phyloP scores from a whole-genome alignment of 495 filamentous ascomycete species.

The Poronia punctata region DNA sequence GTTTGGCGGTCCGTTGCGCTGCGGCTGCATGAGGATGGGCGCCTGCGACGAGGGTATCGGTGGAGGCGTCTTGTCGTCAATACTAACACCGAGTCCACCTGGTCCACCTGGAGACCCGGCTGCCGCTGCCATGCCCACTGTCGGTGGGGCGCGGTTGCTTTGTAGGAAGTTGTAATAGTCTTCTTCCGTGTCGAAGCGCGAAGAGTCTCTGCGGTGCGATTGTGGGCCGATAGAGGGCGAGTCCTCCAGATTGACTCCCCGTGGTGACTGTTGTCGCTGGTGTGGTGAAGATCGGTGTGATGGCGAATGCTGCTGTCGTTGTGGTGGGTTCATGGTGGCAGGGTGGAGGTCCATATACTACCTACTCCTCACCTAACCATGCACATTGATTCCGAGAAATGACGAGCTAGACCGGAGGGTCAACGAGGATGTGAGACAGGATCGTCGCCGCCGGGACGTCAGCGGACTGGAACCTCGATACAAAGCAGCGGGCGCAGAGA shows the following conservation, averaged over 20 bases:
- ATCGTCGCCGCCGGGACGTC: too few relatives aligned
- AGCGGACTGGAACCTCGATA: too few relatives aligned
- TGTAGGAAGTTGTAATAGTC: constrained; percentile 27
- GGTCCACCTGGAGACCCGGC: too few relatives aligned
- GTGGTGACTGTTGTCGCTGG: neutral
- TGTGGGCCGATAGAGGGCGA: neutral
- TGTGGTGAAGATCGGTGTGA: neutral
- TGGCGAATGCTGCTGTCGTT: constrained; percentile 5
- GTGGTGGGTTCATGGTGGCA: constrained; percentile 8
- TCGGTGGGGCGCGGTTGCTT: constrained; percentile 19
- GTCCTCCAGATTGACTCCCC: constrained; percentile 7
- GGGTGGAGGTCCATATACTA: constrained; percentile 7
- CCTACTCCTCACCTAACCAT: too few relatives aligned
- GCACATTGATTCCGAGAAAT: too few relatives aligned
- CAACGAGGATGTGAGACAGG: too few relatives aligned
- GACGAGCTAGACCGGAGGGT: too few relatives aligned
- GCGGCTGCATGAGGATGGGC: constrained; percentile 17
- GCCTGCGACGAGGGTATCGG: constrained; percentile 7
- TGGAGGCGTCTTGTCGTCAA: constrained; percentile 5
- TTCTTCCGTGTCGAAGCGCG: constrained; percentile 23
- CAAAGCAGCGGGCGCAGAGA: too few relatives aligned
- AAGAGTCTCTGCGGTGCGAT: constrained; percentile 4
- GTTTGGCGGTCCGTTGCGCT: constrained; percentile 18
- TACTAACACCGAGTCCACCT: neutral
- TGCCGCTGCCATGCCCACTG: constrained; percentile 1